Base-by-base conservation (phyloP, 1,139 yeast species). In the Debaryomyces psychrophilus region DNA sequence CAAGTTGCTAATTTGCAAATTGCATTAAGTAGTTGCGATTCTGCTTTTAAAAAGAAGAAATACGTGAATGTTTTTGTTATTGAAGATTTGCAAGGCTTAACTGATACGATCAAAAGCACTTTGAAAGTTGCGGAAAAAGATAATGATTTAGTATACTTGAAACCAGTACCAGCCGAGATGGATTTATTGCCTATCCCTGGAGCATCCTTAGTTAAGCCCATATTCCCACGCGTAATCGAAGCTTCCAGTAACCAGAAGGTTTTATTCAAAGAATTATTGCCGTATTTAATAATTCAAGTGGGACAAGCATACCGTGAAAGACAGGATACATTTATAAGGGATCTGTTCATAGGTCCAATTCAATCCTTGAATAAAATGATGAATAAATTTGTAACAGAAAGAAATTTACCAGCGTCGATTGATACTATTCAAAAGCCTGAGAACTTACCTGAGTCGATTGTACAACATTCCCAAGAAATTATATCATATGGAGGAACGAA, bases 61-160 rank as follows among this genome's bases (percentile, higher is more conserved):
- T 77, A 78, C 51, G 83, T 82, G 2, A 61, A 64, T 14, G 51
- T 62, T 5, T 54, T 64, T 11, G 80, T 78, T 1, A 61, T 81
- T 3, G 74, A 69, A 14, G 87, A 82, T 51, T 61, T 80, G 6
- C 61, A 64, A 20, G 82, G 83, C 0, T 73, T 86, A 17, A 54
- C 63, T 2, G 63, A 62, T 2, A 73, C 76, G 5, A 71, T 87
- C 0, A 59, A 65, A 4, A 72, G 71, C 1, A 70, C 76, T 1
- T 61, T 85, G n/a, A 65, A 69, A 12, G 69, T 77, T 1, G 82
- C 92, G 0, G 90, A 87, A 54, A 78, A 83, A 55, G 97, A 90
- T 53, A 90, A 90, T 59, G 93, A 89, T 58, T 71, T 90, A 56
- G 83, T 90, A 4, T 89, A 89, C 62, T 65, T 87, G 39, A 83